A percentile compares a stretch with the other conserved stretches of the same genome.
These are phyloP conservation scores for Entomophthora muscae DNA, from an alignment of 371 early-diverging fungal species.

Conservation along the genomic window DNA sequence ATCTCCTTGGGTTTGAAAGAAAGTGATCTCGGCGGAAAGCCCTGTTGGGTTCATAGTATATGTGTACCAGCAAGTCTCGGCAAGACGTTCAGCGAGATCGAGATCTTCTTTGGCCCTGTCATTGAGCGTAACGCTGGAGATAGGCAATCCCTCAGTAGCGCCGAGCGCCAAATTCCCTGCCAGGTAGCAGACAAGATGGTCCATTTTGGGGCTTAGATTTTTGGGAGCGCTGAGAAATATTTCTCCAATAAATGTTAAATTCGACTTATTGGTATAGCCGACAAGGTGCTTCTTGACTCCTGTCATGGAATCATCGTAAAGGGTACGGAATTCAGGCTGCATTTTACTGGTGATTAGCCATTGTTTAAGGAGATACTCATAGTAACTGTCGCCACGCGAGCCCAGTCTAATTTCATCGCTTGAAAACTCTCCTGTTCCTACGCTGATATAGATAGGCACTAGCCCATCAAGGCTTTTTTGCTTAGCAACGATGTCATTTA, in stretches of 20 bases:
- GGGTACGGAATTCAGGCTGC: constrained; percentile 38
- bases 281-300: constrained; percentile 58
- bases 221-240: constrained; percentile 20
- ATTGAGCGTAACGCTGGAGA: background rate
- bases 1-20: constrained; percentile 14
- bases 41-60: constrained; percentile 59
- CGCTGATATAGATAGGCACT: constrained; percentile 43
- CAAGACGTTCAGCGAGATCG: constrained; percentile 53
- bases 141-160: constrained; percentile 37
- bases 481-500: constrained; percentile 34
- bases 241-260: constrained; percentile 54
- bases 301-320: constrained; percentile 46
- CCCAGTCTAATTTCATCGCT: constrained; percentile 46
- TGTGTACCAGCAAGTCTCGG: constrained; percentile 63
- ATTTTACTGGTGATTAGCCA: constrained; percentile 49
- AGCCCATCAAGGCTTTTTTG: constrained; percentile 42
- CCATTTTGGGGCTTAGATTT: constrained; percentile 48
- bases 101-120: constrained; percentile 30
- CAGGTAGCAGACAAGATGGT: constrained; percentile 83
- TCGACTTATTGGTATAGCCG: constrained; percentile 29
- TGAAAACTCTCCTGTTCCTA: constrained; percentile 22
- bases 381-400: constrained; percentile 77
- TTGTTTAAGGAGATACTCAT: constrained; percentile 81
- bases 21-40: constrained; percentile 64
- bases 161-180: constrained; percentile 68